Base-by-base conservation (phyloP, 805 yeast species). In the Candida sithepensis region DNA sequence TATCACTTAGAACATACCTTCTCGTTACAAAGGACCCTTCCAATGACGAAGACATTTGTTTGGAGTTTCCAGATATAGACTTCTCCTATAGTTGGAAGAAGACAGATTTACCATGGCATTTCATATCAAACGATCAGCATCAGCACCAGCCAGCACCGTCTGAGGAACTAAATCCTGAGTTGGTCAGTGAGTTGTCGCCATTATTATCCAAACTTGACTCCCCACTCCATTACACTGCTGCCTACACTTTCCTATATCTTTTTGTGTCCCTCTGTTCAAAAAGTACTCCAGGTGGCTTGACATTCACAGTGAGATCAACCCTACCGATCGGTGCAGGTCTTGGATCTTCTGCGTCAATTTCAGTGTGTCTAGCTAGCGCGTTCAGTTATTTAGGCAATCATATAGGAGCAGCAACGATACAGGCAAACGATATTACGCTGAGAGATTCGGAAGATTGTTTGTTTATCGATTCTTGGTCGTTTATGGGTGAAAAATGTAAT, bases 311-410 rank as follows among this genome's bases (percentile, higher is more conserved):
- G 14, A 78, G 91, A 48, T 88, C 96, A 1, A 84, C 96, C 1
- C 70, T 91, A 43, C 99, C 99, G 1, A 85, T 92, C 42, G 97
- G 99, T 36, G 97, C 99, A 0, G 99, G 99, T 0, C 74, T 94
- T 42, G 99, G 99, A 0, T 88, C 96, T 1, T 87, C 96, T 40
- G 98, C 98, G 0, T 82, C 96, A 2, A 78, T 88, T 16, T 80
- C 95, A 1, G 98, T 94, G 3, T 84, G 94, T 59, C 63, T 94
- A 33, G 78, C 96, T 0, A 71, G 92, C 14, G 95, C 94, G 0
- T 71, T 92, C 61, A 69, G 83, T 3, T 67, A 79, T 30, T 61
- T 84, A 20, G 86, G 88, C 0, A 78, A 78, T 2, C 82, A 78
- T 52, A 69, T 85, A 16, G 43, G 54, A 2, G 55, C 59, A 2